Percentiles rank a stretch among this genome's conserved stretches.
These are phyloP conservation scores for Albugo candida DNA, from an alignment of 352 stramenopile species.

Conservation along the genomic window DNA sequence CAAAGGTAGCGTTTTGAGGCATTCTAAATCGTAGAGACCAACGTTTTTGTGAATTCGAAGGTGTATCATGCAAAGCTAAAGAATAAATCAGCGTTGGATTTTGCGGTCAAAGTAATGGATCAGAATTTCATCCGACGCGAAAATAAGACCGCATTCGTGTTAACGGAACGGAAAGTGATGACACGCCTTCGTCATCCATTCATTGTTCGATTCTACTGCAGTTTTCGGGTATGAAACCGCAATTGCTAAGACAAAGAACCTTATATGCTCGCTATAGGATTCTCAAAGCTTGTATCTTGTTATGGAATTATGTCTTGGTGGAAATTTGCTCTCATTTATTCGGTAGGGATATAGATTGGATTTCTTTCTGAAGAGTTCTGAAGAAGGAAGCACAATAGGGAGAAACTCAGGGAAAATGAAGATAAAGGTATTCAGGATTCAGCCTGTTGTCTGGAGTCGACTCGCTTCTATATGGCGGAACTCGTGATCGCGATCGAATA, in stretches of 20 bases:
- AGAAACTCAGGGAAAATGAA: constrained; percentile 19
- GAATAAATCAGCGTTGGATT: constrained; percentile 38
- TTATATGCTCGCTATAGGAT: constrained; percentile 25
- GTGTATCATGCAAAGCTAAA: constrained; percentile 79
- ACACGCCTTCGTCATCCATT: constrained; percentile 70
- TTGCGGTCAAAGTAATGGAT: constrained; percentile 85
- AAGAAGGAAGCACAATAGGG: constrained; percentile 3
- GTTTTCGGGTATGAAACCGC: constrained; percentile 17
- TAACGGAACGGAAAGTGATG: constrained; percentile 82
- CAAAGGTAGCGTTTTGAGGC: constrained; percentile 24
- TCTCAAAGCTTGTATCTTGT: constrained; percentile 75
- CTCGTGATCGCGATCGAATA: constrained; percentile 87
- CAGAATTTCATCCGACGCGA: constrained; percentile 81
- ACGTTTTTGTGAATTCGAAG: too few species aligned
- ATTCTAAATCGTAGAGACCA: too few species aligned
- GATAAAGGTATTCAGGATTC: constrained; percentile 29
- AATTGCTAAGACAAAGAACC: neutral
- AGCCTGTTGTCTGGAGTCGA: constrained; percentile 53
- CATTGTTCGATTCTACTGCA: constrained; percentile 82
- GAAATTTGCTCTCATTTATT: constrained; percentile 65
- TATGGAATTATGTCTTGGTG: constrained; percentile 70
- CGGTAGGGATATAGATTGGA: constrained; percentile 16
- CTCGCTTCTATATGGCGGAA: constrained; percentile 85
- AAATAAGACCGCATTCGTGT: constrained; percentile 81
- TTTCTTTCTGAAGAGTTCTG: neutral